Base-by-base conservation (phyloP, 1,139 yeast genomes). In the Pichia sp. region DNA sequence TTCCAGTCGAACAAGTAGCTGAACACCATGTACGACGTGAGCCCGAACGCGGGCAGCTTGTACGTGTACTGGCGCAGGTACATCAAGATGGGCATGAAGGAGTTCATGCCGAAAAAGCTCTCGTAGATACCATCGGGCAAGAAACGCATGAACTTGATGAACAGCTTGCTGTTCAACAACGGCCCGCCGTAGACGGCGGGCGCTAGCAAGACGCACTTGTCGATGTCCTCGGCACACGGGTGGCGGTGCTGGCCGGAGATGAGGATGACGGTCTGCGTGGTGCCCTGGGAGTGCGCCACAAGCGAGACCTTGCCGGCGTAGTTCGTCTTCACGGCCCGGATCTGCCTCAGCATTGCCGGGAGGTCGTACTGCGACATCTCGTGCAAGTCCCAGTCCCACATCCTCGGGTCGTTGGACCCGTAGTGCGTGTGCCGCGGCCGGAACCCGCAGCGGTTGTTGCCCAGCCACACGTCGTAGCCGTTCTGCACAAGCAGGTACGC, bases 401-500 rank as follows among this genome's bases (percentile, higher is more conserved):
- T 81, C 70, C 72, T 71, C 56, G 75, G 80, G 72, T 82, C 81
- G 62, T 64, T 73, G 57, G 71, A 73, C 56, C 59, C 75, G 71
- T 70, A 74, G 57, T 59, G 63, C 1, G 71, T 65, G 68, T 88
- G 95, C 53, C 77, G 73, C 0, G 96, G 89, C 44, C 78, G 75
- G 67, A 90, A 89, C 38, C 96, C 95, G 59, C 96, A 84, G 57
- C 99, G 73, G 67, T 92, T 92, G 66, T 92, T 90, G 1, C 97
- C 98, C 54, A 93, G 70, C 97, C 98, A 93, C 1, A 93, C 93
- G 63, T 93, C 98, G 67, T 78, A 90, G 0, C 96, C 96, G 31
- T 61, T 59, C 15, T 41, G 23, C 45, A 76, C 70, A 32, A 92
- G 73, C 61, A 75, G 78, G 61, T 82, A 84, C 0, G 95, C 95